phyloP scores from a whole-genome alignment of 352 stramenopile genomes.

The Globisporangium cederbergense region DNA sequence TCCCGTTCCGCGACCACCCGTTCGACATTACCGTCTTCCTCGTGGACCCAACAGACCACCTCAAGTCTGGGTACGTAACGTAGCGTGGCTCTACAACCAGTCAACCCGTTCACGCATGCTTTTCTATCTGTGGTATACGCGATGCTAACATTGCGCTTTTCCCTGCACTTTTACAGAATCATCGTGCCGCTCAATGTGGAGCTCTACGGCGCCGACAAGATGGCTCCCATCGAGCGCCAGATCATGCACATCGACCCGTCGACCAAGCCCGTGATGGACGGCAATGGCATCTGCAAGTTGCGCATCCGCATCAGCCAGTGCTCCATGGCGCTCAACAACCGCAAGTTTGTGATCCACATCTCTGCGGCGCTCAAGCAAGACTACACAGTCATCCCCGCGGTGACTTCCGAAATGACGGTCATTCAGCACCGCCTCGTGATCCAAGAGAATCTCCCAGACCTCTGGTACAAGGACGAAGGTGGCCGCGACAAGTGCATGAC shows the following conservation, averaged over 20 bases:
- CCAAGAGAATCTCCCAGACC: conserved; percentile 76
- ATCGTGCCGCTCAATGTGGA: conserved; percentile 80
- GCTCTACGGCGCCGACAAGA: conserved; percentile 81
- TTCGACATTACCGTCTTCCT: conserved; percentile 88
- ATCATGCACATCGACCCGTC: conserved; percentile 76
- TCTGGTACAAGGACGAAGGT: conserved; percentile 87
- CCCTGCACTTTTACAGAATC: conserved; percentile 26
- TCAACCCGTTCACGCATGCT: not conserved
- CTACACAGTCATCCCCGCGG: conserved; percentile 55
- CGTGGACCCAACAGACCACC: conserved; percentile 73
- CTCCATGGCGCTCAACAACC: conserved; percentile 83
- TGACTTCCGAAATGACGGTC: conserved; percentile 80
- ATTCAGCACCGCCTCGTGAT: conserved; percentile 84
- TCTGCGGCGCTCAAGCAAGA: conserved; percentile 58
- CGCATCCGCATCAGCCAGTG: conserved; percentile 77
- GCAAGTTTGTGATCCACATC: conserved; percentile 84
- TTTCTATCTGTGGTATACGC: not conserved
- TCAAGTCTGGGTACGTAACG: conserved; percentile 66
- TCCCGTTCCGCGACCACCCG: conserved; percentile 80
- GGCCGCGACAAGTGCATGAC: conserved; percentile 85
- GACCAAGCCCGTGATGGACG: conserved; percentile 80
- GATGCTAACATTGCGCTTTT: not conserved
- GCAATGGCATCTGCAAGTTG: conserved; percentile 81
- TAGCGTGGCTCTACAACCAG: not conserved
- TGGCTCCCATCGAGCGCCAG: conserved; percentile 72